These are phyloP conservation scores for Beauveria caledonica DNA, from an alignment of 2,329 filamentous ascomycete species.

Conservation along the genomic window DNA sequence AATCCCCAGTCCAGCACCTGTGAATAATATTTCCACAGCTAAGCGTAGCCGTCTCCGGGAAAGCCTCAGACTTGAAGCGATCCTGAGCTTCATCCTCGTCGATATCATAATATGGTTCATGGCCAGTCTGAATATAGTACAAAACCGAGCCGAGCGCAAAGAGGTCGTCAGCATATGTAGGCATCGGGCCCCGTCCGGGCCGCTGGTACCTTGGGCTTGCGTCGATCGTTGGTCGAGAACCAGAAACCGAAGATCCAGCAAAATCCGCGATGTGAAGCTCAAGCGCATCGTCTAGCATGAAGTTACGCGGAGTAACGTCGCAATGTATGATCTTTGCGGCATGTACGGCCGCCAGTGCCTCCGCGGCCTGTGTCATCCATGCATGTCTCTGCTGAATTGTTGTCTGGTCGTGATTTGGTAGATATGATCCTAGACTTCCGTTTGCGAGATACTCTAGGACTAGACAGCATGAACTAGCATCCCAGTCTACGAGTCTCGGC, in stretches of 20 bases:
- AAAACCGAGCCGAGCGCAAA: neutral
- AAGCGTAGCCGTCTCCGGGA: neutral
- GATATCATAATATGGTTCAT: neutral
- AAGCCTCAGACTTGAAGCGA: neutral
- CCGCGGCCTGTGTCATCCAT: constrained; percentile 25
- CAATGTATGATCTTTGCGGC: constrained; percentile 28
- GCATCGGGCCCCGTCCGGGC: constrained; percentile 13
- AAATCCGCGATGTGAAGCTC: constrained; percentile 30
- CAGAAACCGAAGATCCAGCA: constrained; percentile 24
- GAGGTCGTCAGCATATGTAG: neutral
- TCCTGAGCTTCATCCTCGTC: neutral
- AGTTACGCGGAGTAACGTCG: constrained; percentile 31
- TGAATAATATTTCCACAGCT: constrained; percentile 3
- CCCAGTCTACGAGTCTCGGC: constrained; percentile 17
- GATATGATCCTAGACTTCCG: constrained; percentile 18
- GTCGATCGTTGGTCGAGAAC: constrained; percentile 17
- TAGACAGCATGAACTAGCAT: constrained; percentile 17
- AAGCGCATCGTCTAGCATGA: constrained; percentile 27
- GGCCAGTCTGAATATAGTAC: neutral
- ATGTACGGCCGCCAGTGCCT: constrained; percentile 28
- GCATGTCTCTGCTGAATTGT: neutral
- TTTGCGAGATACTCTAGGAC: constrained; percentile 21
- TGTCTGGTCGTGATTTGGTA: neutral
- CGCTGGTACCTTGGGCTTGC: constrained; percentile 18
- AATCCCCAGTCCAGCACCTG: constrained; percentile 2